These are phyloP conservation scores for Suhomyces maxii DNA, from an alignment of 1,139 yeast species.

Conservation along the genomic window DNA sequence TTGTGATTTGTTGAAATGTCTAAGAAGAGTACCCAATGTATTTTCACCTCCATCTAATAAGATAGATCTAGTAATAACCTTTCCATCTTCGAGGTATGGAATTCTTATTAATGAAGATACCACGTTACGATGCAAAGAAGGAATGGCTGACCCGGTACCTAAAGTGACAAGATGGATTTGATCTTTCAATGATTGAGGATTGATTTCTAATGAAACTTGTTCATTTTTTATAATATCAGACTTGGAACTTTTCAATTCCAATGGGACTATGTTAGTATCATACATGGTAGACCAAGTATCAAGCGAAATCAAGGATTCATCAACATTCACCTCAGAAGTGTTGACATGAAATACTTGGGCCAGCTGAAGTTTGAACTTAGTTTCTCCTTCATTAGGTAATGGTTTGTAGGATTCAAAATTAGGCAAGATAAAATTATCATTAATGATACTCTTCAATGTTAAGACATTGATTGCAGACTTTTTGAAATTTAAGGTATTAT, in stretches of 20 bases:
- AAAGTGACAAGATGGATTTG: constrained; percentile 73
- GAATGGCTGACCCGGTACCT: constrained; percentile 95
- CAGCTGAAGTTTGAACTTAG: constrained; percentile 27
- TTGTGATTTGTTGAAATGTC: constrained; percentile 54
- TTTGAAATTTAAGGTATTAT: constrained; percentile 59
- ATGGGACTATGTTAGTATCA: constrained; percentile 40
- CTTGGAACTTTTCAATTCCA: constrained; percentile 21
- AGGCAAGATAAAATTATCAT: constrained; percentile 54
- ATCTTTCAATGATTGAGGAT: constrained; percentile 32
- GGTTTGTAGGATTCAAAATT: constrained; percentile 24
- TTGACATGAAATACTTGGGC: constrained; percentile 32
- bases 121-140: constrained; percentile 83
- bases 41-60: constrained; percentile 94
- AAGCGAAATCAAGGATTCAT: constrained; percentile 20
- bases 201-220: constrained; percentile 22
- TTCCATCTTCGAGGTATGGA: constrained; percentile 45
- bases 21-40: constrained; percentile 69
- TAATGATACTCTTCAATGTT: constrained; percentile 57
- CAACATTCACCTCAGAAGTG: constrained; percentile 24
- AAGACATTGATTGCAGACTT: constrained; percentile 55
- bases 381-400: constrained; percentile 16
- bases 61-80: constrained; percentile 40
- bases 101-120: constrained; percentile 72
- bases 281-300: constrained; percentile 45
- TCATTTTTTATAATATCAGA: constrained; percentile 18